Base-by-base conservation (phyloP, 148 eudicot genomes). In the Oxyria digyna region DNA sequence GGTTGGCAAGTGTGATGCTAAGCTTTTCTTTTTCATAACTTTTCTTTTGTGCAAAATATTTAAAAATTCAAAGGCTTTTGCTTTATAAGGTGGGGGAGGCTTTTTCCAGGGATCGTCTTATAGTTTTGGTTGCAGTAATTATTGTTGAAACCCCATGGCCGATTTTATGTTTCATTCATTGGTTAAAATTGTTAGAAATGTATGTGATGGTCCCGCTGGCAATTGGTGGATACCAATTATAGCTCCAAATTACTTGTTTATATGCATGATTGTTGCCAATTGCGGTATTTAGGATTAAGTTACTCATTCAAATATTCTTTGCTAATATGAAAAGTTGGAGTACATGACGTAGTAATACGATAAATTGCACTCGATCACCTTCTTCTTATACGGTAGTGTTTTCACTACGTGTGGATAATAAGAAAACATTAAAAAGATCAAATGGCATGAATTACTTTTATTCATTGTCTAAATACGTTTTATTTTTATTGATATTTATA, bases 181-280 rank as follows among this genome's bases (percentile, higher is more conserved):
- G 57, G 49, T 43, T 43, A 15, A 43, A 43, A 43, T 43, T 18
- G 52, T 46, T 46, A 46, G 0, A 18, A n/a, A 46, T 46, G 21
- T 46, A 46, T 46, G 21, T 46, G 15, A 54, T 54, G 62, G 62
- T 54, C 62, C 62, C 62, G 14, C 62, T 24, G 52, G 52, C 52
- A n/a, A 46, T 46, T 13, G 52, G 52, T 17, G 15, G 62, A 54
- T 26, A 54, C 62, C 31, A 54, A 54, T 54, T 21, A 54, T 54
- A 54, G 14, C 62, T 26, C 62, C 29, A 23, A 24, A 54, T 10
- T n/a, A 49, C 23, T 49, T 43, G 48, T 43, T 43, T 43, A 43
- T 46, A 7, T 46, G 52, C 52, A 46, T 46, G 52, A 54, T 54
- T 12, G 12, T 54, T 54, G 62, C 31, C 15, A 24, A 54, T 54